Evolutionary conservation across 2,329 filamentous ascomycete genomes (phyloP), one percentile per base, ranked within the genome.

Genomic region (Pyrenophora seminiperda): DNA sequence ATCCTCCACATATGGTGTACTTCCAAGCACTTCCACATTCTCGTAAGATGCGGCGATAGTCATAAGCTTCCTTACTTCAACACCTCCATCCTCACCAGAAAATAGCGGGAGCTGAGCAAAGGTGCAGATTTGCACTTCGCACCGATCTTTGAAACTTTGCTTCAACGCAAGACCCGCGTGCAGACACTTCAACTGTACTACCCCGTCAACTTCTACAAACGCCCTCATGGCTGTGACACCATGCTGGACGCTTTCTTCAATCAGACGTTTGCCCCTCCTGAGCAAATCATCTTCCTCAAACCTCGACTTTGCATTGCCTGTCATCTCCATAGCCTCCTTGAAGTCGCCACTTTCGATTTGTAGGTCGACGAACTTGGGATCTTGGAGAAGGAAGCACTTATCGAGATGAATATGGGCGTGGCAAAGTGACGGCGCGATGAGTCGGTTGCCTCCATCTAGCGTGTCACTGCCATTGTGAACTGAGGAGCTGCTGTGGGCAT

Each of bases 371-470:
- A 85, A 88, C 61, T 79, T 80, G 4, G 81, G 79, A 57, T 83
- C 77, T 15, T 77, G 82, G 7, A 87, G 75, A 20, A 87, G 71
- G 58, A 83, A 87, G 31, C 82, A 79, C 63, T 87, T 87, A 70
- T 90, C 88, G 20, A 90, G 77, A 63, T 90, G 88, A 41, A 90
- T 82, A 58, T 90, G 87, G 6, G 87, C 86, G 63, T 90, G 88
- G 58, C 86, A 89, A 3, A 90, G 77, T 7, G 80, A 78, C 3
- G 84, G 83, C 15, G 75, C 71, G 9, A 83, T 59, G 1, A 83
- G 69, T 19, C 74, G 66, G 40, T 68, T 70, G 17, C 59, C 46
- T 14, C 71, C 75, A 54, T 79, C 59, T 41, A 83, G 68, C 4
- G 72, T 65, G 20, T 73, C 63, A 4, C 68, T 63, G 13, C 43